These are phyloP conservation scores for Lachancea mirantina DNA, from an alignment of 805 yeast species.

Conservation along the genomic window DNA sequence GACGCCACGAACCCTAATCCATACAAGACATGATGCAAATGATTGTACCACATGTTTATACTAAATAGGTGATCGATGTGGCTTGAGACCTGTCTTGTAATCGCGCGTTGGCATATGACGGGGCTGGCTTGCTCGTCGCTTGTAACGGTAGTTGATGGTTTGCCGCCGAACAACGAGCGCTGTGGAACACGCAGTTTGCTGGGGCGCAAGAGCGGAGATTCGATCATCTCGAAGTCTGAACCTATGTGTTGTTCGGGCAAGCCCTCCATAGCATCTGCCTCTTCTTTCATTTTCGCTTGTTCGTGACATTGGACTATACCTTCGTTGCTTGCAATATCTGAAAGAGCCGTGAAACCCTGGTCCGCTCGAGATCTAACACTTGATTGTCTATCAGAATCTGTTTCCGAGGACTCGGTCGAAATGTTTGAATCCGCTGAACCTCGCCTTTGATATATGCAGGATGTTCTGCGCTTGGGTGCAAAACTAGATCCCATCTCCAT, in stretches of 20 bases:
- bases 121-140: slow-evolving; percentile 3
- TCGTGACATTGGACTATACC: slow-evolving; percentile 2
- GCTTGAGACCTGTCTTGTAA: slow-evolving; percentile 15
- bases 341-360: slow-evolving; percentile 4
- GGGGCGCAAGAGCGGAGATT: neutral
- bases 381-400: neutral
- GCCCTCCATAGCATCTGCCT: neutral
- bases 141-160: slow-evolving; percentile 2
- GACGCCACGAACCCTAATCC: slow-evolving; percentile 16
- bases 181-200: slow-evolving; percentile 3
- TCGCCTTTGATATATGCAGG: slow-evolving; percentile 3
- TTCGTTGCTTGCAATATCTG: slow-evolving; percentile 13
- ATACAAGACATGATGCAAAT: slow-evolving; percentile 17
- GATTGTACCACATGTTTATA: slow-evolving; percentile 17
- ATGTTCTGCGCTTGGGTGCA: slow-evolving; percentile 5
- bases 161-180: neutral
- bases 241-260: neutral
- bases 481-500: slow-evolving; percentile 14
- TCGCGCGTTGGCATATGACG: slow-evolving; percentile 16
- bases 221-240: neutral
- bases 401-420: slow-evolving; percentile 1
- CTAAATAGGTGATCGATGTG: slow-evolving; percentile 12
- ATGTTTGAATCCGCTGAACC: neutral
- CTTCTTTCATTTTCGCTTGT: neutral
- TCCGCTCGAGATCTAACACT: no score